Conservation (phyloP, 768 basidiomycete species). For the Coprinopsis marcescibilis region DNA sequence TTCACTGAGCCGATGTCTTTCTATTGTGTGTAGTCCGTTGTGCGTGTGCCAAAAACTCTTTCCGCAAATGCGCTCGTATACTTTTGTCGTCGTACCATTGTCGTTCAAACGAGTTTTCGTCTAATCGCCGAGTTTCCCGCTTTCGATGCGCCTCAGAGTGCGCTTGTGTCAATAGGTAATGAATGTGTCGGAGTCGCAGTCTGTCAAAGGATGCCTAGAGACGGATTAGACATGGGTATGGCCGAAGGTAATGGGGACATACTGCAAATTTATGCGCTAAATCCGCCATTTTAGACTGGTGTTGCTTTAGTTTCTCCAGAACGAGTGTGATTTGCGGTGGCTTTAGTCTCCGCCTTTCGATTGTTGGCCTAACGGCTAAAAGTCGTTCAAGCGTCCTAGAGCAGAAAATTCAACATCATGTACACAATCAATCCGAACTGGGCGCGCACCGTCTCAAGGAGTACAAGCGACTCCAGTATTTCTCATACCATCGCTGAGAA, state of each 20-base stretch:
- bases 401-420: conserved; percentile 5
- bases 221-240: background rate
- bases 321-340: conserved; percentile 23
- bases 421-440: conserved; percentile 6
- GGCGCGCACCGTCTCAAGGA: conserved; percentile 29
- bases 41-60: conserved; percentile 20
- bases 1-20: background rate
- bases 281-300: conserved; percentile 33
- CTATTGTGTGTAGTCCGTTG: conserved; percentile 11
- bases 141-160: conserved; percentile 25
- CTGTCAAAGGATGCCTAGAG: conserved; percentile 28
- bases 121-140: conserved; percentile 17
- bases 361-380: conserved; percentile 19
- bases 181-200: conserved; percentile 27
- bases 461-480: conserved; percentile 25
- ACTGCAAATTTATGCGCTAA: conserved; percentile 32
- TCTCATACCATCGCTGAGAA: conserved; percentile 27
- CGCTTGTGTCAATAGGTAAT: conserved; percentile 25
- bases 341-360: conserved; percentile 23
- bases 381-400: conserved; percentile 29
- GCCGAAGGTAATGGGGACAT: conserved; percentile 6
- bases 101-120: conserved; percentile 25
- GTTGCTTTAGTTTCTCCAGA: conserved; percentile 31
- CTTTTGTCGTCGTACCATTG: conserved; percentile 29
- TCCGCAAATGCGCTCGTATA: conserved; percentile 26